Evolutionary conservation across 2,329 filamentous ascomycete species (phyloP).

Genomic region (Periglandula ipomoeae): DNA sequence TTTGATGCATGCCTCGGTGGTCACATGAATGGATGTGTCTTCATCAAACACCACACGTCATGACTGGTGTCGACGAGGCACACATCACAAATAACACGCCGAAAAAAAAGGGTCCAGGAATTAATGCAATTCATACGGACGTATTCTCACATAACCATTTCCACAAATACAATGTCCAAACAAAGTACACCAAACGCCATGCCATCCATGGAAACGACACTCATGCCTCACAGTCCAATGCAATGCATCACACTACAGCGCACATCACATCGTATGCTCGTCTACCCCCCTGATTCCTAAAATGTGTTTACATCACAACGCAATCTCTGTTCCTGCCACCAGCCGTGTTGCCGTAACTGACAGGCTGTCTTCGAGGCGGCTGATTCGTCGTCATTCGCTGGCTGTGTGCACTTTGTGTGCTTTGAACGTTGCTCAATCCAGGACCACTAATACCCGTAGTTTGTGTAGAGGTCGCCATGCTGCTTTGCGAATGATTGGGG

Average conservation of each 20-base stretch:
- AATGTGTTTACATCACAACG: conserved; percentile 33
- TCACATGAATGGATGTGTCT: no score
- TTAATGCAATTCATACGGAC: no score
- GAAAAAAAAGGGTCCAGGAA: no score
- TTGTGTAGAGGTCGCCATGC: conserved; percentile 9
- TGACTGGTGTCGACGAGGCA: no score
- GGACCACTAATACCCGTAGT: conserved; percentile 3
- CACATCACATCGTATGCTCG: background rate
- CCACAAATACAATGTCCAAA: background rate
- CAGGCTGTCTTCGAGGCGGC: conserved; percentile 11
- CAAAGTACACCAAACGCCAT: conserved; percentile 3
- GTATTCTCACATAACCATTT: no score
- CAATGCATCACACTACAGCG: background rate
- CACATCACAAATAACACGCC: no score
- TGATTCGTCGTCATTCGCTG: background rate
- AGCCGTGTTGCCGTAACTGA: conserved; percentile 4
- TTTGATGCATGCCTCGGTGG: no score
- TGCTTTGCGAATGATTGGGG: conserved; percentile 37
- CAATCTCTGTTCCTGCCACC: conserved; percentile 28
- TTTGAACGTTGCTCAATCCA: background rate
- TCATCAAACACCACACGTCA: no score
- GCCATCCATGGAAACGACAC: conserved; percentile 2
- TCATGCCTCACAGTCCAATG: background rate
- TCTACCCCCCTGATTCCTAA: no score
- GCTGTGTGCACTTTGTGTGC: background rate